A percentile compares a stretch with the other conserved stretches of the same genome.
These are phyloP conservation scores for Talaromyces nanjingensis DNA, from an alignment of 495 filamentous ascomycete genomes.

Conservation along the genomic window DNA sequence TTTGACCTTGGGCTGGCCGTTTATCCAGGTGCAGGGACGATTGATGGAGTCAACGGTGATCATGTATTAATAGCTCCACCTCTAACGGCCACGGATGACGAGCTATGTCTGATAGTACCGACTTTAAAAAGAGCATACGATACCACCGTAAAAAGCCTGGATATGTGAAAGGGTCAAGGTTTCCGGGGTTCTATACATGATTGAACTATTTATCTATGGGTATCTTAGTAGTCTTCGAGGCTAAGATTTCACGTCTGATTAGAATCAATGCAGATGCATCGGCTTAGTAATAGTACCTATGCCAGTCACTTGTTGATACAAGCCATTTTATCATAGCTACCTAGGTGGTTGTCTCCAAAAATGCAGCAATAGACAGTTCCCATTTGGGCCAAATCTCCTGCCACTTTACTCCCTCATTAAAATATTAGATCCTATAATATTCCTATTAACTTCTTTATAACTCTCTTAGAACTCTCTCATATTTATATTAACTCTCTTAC, in stretches of 20 bases:
- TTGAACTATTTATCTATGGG: neutral
- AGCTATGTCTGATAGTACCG: constrained; percentile 35
- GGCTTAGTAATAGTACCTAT: neutral
- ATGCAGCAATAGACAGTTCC: no score
- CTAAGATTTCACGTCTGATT: no score
- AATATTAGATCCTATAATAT: no score
- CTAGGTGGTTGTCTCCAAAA: no score
- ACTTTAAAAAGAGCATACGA: neutral
- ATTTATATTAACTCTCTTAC: no score
- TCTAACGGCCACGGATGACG: constrained; percentile 54
- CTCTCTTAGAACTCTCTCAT: no score
- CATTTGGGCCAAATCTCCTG: no score
- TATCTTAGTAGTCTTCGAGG: neutral
- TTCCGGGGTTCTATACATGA: neutral
- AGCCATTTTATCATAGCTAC: neutral
- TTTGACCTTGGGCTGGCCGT: constrained; percentile 49
- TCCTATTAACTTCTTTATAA: no score
- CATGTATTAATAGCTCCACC: constrained; percentile 73
- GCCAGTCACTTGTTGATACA: neutral
- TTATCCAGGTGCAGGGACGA: constrained; percentile 63
- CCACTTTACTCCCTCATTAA: no score
- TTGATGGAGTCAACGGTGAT: constrained; percentile 63
- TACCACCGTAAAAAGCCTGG: neutral
- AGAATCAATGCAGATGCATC: neutral
- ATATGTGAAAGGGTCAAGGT: neutral